Evolutionary conservation across 2,329 filamentous ascomycete species (phyloP).

Genomic region (Arthrobotrys conoides): DNA sequence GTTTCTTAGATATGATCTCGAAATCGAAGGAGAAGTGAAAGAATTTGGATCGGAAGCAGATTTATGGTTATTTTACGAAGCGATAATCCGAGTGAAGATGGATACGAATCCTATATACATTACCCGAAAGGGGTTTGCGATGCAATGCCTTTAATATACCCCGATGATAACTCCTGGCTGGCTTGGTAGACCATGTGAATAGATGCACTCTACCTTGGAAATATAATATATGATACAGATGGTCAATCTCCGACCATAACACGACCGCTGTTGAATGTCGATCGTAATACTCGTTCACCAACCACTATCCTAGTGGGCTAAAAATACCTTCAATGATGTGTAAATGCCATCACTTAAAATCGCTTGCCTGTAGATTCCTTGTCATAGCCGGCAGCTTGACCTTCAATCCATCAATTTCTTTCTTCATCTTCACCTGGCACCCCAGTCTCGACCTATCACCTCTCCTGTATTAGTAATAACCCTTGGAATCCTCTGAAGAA

Average conservation of each 20-base stretch:
- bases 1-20: conserved; percentile 88
- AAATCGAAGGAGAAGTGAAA: conserved; percentile 49
- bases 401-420: conserved; percentile 86
- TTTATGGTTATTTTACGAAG: neutral
- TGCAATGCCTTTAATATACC: conserved; percentile 29
- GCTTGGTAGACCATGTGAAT: conserved; percentile 27
- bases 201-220: conserved; percentile 39
- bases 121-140: conserved; percentile 5
- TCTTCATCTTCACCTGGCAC: conserved; percentile 92
- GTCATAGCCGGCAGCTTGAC: conserved; percentile 94
- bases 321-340: conserved; percentile 63
- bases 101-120: conserved; percentile 26
- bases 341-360: conserved; percentile 75
- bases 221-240: conserved; percentile 38
- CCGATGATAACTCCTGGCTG: conserved; percentile 32
- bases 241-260: neutral
- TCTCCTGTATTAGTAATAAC: conserved; percentile 18
- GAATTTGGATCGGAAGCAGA: neutral
- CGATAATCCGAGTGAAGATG: conserved; percentile 20
- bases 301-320: too few species aligned
- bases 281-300: too few species aligned
- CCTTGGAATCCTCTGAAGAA: neutral
- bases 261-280: too few species aligned
- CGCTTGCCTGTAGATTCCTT: conserved; percentile 92
- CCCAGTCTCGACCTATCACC: conserved; percentile 73